These are phyloP conservation scores for Fusarium sambucinum DNA, from an alignment of 2,329 filamentous ascomycete species.

Conservation along the genomic window DNA sequence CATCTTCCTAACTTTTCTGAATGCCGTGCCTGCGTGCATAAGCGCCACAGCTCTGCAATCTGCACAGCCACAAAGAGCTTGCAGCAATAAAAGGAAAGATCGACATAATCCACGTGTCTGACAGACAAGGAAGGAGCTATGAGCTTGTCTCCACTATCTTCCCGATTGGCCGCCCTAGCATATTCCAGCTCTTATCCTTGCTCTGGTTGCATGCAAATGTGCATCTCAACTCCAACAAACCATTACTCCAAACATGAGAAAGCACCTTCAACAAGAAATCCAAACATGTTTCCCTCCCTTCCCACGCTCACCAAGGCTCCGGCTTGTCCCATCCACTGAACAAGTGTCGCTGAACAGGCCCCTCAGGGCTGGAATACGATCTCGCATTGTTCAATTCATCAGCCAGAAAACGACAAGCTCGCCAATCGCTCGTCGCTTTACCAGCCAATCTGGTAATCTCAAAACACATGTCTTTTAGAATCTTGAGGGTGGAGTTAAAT, in stretches of 20 bases:
- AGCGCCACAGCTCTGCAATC: slow-evolving; percentile 15
- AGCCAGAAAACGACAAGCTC: slow-evolving; percentile 33
- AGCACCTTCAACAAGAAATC: background rate
- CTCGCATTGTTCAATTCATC: slow-evolving; percentile 31
- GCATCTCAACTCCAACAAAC: slow-evolving; percentile 13
- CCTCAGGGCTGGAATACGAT: slow-evolving; percentile 30
- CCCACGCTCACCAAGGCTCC: background rate
- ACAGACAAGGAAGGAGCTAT: slow-evolving; percentile 23
- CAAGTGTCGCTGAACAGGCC: slow-evolving; percentile 26
- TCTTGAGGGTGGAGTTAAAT: slow-evolving; percentile 20
- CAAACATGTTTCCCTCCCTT: background rate
- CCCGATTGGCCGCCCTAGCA: slow-evolving; percentile 42
- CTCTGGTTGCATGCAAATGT: background rate
- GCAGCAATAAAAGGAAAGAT: slow-evolving; percentile 17
- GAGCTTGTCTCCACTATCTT: slow-evolving; percentile 24
- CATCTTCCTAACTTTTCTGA: slow-evolving; percentile 5
- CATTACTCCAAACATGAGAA: background rate
- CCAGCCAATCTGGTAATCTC: slow-evolving; percentile 28
- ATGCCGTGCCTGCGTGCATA: background rate
- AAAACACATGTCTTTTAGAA: slow-evolving; percentile 7
- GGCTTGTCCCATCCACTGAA: slow-evolving; percentile 24
- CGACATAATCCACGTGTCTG: slow-evolving; percentile 39
- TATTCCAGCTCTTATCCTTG: slow-evolving; percentile 16
- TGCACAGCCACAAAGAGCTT: slow-evolving; percentile 24
- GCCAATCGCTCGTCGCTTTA: slow-evolving; percentile 26